Base-by-base conservation (phyloP, 1,284 basidiomycete species). In the Marasmius fiardii region DNA sequence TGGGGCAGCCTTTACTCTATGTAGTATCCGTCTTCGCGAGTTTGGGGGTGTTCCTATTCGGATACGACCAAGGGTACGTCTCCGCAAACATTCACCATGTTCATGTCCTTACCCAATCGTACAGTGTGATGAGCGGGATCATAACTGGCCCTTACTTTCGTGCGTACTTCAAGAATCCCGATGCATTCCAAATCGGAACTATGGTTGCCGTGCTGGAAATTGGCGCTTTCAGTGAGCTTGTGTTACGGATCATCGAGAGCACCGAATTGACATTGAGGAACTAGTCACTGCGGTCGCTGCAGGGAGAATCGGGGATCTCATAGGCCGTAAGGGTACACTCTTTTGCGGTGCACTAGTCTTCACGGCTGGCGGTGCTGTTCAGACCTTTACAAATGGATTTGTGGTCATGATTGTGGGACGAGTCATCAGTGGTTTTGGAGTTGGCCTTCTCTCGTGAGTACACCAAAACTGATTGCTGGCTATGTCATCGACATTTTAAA, bases 131-230 rank as follows among this genome's bases (percentile, higher is more conserved):
- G 88, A 91, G 87, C 61, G 93, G 93, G 31, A 88, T 97, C 65
- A 96, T 98, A 70, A 98, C 95, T 20, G 92, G 93, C 0, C 93
- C 93, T 24, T 85, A 95, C 70, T 97, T 98, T 74, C 85, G 82
- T 64, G 81, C 83, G 58, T 92, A 81, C 71, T 93, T 96, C 75
- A 77, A 90, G 60, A 81, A 90, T 26, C 95, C 95, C 4, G 82
- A 81, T 26, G 74, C 83, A 3, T 68, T 86, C 39, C 75, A 85
- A 64, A 71, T 87, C 23, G 88, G 91, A 23, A 95, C 92, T 16
- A 95, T 97, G 90, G 95, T 96, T 28, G 92, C 94, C 20, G 86
- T 94, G 2, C 74, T 94, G 24, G 95, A 98, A 73, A 83, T 98
- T 44, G 95, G 95, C 45, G 95, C 95, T 26, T 88, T 96, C 71